Conservation (phyloP, 164 flowering plant species). For the Annona cherimola region DNA sequence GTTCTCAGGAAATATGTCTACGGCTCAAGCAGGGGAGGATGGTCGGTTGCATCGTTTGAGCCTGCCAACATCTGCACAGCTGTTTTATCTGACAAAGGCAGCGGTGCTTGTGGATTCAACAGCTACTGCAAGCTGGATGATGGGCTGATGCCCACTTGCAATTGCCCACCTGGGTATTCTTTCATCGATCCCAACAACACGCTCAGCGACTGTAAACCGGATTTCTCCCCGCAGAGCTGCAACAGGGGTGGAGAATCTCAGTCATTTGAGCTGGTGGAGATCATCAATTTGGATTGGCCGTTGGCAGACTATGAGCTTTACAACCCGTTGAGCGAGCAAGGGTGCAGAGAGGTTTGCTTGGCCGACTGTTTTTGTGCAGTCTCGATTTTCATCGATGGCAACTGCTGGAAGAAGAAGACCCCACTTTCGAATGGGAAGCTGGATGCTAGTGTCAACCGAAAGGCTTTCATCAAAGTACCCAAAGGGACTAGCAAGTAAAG, state of each 20-base stretch:
- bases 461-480: slow-evolving; percentile 23
- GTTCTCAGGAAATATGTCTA: slow-evolving; percentile 23
- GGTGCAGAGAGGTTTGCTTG: slow-evolving; percentile 37
- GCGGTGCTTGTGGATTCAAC: slow-evolving; percentile 4
- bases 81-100: neutral
- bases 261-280: slow-evolving; percentile 14
- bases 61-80: neutral
- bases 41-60: neutral
- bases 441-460: neutral
- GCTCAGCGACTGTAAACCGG: slow-evolving; percentile 11
- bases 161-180: slow-evolving; percentile 6
- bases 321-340: slow-evolving; percentile 7
- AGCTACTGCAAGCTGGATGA: neutral
- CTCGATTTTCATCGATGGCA: slow-evolving; percentile 18
- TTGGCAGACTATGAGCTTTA: slow-evolving; percentile 24
- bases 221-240: slow-evolving; percentile 5
- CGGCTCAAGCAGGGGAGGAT: slow-evolving; percentile 1
- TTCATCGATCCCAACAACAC: slow-evolving; percentile 4
- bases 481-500: neutral
- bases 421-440: slow-evolving; percentile 32
- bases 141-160: neutral
- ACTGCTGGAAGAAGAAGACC: slow-evolving; percentile 42
- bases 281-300: slow-evolving; percentile 37
- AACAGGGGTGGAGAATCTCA: neutral
- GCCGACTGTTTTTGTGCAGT: slow-evolving; percentile 43